Evolutionary conservation across 768 basidiomycete species (phyloP), one percentile per base, ranked within the genome.

Genomic region (Tulasnella sp.): DNA sequence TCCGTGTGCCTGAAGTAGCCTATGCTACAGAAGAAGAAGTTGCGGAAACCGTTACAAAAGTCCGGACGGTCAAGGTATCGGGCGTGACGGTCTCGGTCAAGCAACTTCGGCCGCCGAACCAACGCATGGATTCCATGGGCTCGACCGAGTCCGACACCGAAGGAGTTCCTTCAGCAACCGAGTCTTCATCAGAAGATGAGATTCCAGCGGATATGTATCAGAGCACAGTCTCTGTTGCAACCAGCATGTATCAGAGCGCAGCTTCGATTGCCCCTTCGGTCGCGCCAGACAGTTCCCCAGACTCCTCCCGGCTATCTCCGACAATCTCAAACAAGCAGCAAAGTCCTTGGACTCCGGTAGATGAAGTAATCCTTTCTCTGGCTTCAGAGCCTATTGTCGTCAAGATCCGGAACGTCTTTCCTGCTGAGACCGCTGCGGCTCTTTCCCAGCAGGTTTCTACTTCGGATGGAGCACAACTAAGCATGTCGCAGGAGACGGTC

Each of bases 221-320:
- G 81, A 93, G 92, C 6, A 84, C 93, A 40, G 90, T 86, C 2
- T 85, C 83, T 72, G 84, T 94, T 45, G 91, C 84, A 34, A 80
- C 83, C 79, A 93, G 90, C 83, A 88, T 94, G 86, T 95, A 94
- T 81, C 87, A 91, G 79, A 94, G 93, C 79, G 91, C 91, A 4
- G 79, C 91, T 29, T 91, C 91, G 12, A 78, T 80, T 22, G 42
- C 78, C 4, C 71, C 78, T 58, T 70, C 54, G 17, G 34, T 77
- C 25, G 77, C 8, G 17, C 73, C 25, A 74, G 42, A 25, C 29
- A 22, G 19, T 78, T 80, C 22, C 31, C 49, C 15, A 52, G 14
- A 38, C 3, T 74, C 52, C 25, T 5, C 37, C 25, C 68, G 40
- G n/a, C 73, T 31, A 8, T 74, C 73, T 36, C 73, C 42, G 31